Evolutionary conservation across 306 rosid species (phyloP), one percentile per base, ranked within the genome.

Genomic region (Inga laurina): DNA sequence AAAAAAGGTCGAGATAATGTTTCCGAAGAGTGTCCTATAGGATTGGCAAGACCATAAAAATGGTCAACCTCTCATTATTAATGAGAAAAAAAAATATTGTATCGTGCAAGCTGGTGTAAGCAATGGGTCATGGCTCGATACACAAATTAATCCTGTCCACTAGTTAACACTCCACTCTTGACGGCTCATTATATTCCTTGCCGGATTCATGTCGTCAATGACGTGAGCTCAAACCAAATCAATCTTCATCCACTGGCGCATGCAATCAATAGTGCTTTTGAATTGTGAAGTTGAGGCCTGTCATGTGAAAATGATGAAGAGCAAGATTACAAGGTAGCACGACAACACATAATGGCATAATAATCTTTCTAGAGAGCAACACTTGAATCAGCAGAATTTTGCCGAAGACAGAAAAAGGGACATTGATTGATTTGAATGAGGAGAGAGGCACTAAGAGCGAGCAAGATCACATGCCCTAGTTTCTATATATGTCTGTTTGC

Each of bases 401-500:
- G 9, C 18, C n/a, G 32, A 14, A 65, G 21, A 14, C 71, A 65
- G 71, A 14, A 65, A 65, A 65, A 65, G 43, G 10, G 71, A 1
- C 5, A 49, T 10, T 49, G 2, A 59, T 59, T 59, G 15, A 32
- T 32, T 39, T 32, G 71, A 7, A 30, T 14, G 34, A 10, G 3
- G 37, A 24, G 35, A 62, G 39, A 27, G 21, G n/a, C 71, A 65
- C 9, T 32, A 14, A 65, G n/a, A 16, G 19, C 66, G n/a, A 16
- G 19, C 66, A n/a, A 59, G 43, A 74, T 69, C 88, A 82, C 84
- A 82, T 84, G 90, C 56, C 57, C 37, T 15, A 14, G 7, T 84
- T 84, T 84, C 82, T 78, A 14, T 49, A 49, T 7, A 52, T 39
- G 77, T 87, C 84, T 69, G 69, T 12, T 27, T 30, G 27, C 64